Conservation (phyloP, 1,284 basidiomycete genomes). For the Papiliotrema nemorosa region DNA sequence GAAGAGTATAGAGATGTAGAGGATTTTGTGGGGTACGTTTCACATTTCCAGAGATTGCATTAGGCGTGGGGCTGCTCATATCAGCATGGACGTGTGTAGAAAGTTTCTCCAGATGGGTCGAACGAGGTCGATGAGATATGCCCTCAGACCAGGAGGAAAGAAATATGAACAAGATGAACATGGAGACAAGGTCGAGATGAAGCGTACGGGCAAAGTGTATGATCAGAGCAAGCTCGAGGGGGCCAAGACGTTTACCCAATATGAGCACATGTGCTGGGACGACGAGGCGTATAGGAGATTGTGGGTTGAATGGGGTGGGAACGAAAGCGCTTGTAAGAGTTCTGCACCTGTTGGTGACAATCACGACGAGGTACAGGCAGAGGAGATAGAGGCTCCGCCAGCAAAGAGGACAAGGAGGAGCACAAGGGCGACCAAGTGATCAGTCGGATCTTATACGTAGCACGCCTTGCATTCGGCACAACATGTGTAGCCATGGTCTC, state of each 20-base stretch:
- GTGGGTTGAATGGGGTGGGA: conserved; percentile 18
- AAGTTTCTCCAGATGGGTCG: conserved; percentile 38
- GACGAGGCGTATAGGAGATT: conserved; percentile 20
- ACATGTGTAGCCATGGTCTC: too few species aligned
- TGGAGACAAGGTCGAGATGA: conserved; percentile 11
- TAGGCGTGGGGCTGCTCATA: background rate
- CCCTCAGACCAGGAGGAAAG: conserved; percentile 23
- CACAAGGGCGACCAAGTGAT: too few species aligned
- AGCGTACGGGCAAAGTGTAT: conserved; percentile 23
- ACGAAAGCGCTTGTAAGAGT: background rate
- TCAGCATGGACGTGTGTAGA: conserved; percentile 32
- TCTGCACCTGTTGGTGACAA: too few species aligned
- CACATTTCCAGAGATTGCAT: background rate
- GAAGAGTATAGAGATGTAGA: conserved; percentile 19
- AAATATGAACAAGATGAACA: conserved; percentile 20
- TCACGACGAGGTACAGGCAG: background rate
- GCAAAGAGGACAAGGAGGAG: too few species aligned
- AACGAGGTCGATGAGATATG: conserved; percentile 32
- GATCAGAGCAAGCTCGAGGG: conserved; percentile 29
- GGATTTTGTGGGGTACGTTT: conserved; percentile 31
- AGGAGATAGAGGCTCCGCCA: background rate
- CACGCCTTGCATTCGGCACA: too few species aligned
- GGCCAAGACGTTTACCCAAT: conserved; percentile 20
- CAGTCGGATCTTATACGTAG: too few species aligned
- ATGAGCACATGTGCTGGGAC: conserved; percentile 15